Evolutionary conservation across 176 grass and related monocot species (phyloP), one percentile per base, ranked within the genome.

Genomic region (Hsuehochloa calcarea): DNA sequence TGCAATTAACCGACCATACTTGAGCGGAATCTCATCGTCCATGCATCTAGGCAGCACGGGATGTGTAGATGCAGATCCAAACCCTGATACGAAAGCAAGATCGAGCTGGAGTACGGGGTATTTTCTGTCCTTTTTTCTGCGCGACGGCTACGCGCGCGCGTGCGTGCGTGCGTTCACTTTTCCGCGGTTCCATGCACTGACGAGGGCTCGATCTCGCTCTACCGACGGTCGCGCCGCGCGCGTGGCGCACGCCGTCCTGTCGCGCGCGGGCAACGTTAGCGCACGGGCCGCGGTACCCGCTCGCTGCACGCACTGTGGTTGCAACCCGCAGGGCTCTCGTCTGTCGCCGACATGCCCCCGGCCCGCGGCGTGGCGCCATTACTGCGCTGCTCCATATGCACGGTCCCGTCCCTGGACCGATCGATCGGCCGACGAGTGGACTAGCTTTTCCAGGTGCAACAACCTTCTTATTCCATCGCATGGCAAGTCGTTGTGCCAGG

Each of bases 341-440:
- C 4, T 84, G 87, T 85, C 87, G 60, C 44, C 22, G 76, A 51
- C 82, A 85, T 80, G 87, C 80, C 59, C 59, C 87, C 70, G 58
- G 14, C 87, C 82, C 37, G 64, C 82, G 82, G 47, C 77, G 63
- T 72, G 76, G 50, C 50, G 61, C 62, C 87, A 85, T 89, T 73
- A 56, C 75, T 44, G 25, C 67, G 44, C 31, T 84, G 87, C 67
- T 40, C 74, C 25, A 1, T 8, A 17, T 15, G 35, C 0, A 4
- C 39, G 20, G 51, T 7, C 52, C 68, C 37, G 44, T 73, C 58
- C 35, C 31, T 2, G 19, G 44, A 41, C 40, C n/a, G 6, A 29
- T 46, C 29, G 39, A 15, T 55, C 20, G 70, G 11, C 2, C 26
- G 73, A 49, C 51, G 9, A 38, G 59, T 5, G 70, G 59, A 20